phyloP scores from a whole-genome alignment of 768 basidiomycete species.

The Tricholoma saponaceum region DNA sequence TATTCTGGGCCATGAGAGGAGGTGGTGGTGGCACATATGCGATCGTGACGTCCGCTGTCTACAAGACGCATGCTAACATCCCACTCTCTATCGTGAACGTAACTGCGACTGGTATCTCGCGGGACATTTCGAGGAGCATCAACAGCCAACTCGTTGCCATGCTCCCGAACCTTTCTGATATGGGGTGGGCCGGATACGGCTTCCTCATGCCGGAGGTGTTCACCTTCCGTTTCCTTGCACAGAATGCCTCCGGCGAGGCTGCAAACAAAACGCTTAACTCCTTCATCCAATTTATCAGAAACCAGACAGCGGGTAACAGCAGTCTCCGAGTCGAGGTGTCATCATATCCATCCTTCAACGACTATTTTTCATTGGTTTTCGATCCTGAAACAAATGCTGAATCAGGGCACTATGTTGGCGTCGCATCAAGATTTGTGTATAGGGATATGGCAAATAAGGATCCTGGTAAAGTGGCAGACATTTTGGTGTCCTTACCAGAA shows the following conservation, averaged over 20 bases:
- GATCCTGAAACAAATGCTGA: neutral
- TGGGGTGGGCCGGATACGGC: neutral
- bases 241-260: neutral
- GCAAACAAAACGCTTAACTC: neutral
- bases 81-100: neutral
- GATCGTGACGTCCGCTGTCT: neutral
- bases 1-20: slow-evolving; percentile 42
- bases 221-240: neutral
- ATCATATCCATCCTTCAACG: slow-evolving; percentile 1
- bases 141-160: neutral
- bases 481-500: neutral
- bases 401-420: neutral
- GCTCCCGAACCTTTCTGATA: neutral
- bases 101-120: neutral
- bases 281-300: neutral
- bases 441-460: neutral
- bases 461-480: slow-evolving; percentile 1
- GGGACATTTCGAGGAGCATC: neutral
- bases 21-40: slow-evolving; percentile 35
- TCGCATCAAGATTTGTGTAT: neutral
- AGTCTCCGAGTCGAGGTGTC: slow-evolving; percentile 6
- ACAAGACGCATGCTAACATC: neutral
- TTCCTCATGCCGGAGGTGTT: neutral
- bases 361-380: neutral
- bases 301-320: neutral